phyloP scores from a whole-genome alignment of 192 early-diverging fungal genomes.

The Entophlyctis luteolus region DNA sequence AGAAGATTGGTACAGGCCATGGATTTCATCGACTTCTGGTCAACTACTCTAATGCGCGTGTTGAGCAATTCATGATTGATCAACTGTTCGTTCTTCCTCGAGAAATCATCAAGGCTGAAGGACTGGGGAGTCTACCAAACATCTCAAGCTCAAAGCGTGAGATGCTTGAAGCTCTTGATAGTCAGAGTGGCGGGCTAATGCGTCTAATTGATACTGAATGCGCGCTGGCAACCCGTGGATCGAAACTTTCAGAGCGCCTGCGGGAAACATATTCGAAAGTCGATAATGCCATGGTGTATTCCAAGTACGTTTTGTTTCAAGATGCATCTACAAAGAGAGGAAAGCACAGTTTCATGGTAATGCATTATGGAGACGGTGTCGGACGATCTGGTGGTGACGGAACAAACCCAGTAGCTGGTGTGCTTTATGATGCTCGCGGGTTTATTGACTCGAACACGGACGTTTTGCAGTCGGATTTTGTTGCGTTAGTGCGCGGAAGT shows the following conservation, averaged over 20 bases:
- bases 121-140: background rate
- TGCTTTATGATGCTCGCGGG: slow-evolving; percentile 73
- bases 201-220: slow-evolving; percentile 36
- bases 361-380: slow-evolving; percentile 37
- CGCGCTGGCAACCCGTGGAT: slow-evolving; percentile 31
- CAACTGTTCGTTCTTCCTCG: slow-evolving; percentile 39
- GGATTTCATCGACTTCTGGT: slow-evolving; percentile 47
- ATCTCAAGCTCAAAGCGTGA: background rate
- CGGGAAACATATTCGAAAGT: background rate
- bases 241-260: slow-evolving; percentile 22
- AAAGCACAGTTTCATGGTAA: slow-evolving; percentile 60
- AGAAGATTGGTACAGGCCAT: slow-evolving; percentile 19
- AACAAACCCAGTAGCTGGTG: slow-evolving; percentile 30
- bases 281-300: background rate
- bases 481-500: slow-evolving; percentile 68
- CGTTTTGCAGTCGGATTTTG: slow-evolving; percentile 73
- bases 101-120: slow-evolving; percentile 33
- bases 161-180: slow-evolving; percentile 4
- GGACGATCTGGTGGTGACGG: slow-evolving; percentile 1
- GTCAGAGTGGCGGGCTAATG: slow-evolving; percentile 35
- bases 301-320: background rate
- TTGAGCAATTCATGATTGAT: slow-evolving; percentile 26
- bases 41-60: slow-evolving; percentile 52
- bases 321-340: slow-evolving; percentile 20
- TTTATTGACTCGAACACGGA: slow-evolving; percentile 73